Evolutionary conservation across 2,329 filamentous ascomycete species (phyloP).

Genomic region (Sporothrix sp.): DNA sequence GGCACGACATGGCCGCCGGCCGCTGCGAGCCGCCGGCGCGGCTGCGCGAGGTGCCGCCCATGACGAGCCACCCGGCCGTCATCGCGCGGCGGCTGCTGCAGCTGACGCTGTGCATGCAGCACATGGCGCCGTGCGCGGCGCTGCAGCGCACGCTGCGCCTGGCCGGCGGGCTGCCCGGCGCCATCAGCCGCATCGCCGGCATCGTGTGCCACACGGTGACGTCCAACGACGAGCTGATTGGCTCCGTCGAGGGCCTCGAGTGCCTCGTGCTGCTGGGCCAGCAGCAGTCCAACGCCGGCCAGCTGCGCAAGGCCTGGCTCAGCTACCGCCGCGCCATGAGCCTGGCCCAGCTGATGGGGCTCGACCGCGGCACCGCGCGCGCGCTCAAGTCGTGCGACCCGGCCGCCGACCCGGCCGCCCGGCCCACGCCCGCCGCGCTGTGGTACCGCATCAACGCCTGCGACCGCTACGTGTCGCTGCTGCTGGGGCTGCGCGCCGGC

Average conservation of each 20-base stretch:
- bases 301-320: constrained; percentile 45
- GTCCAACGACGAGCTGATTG: constrained; percentile 41
- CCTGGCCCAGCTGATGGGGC: constrained; percentile 42
- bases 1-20: constrained; percentile 25
- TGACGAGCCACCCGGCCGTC: constrained; percentile 35
- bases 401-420: constrained; percentile 22
- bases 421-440: constrained; percentile 26
- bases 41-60: constrained; percentile 24
- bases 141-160: constrained; percentile 22
- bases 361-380: constrained; percentile 29
- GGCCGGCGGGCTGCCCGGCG: constrained; percentile 18
- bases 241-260: constrained; percentile 43
- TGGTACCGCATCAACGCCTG: constrained; percentile 41
- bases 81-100: constrained; percentile 39
- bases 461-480: constrained; percentile 42
- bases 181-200: constrained; percentile 27
- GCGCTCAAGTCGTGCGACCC: constrained; percentile 32
- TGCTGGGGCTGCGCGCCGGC: constrained; percentile 40
- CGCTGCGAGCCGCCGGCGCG: constrained; percentile 19
- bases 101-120: constrained; percentile 37
- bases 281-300: constrained; percentile 44
- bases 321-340: constrained; percentile 38
- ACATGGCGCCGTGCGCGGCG: constrained; percentile 28
- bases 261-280: constrained; percentile 38
- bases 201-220: constrained; percentile 33